These are phyloP conservation scores for Ophiostoma triangulosporum DNA, from an alignment of 2,329 filamentous ascomycete genomes.

Conservation along the genomic window DNA sequence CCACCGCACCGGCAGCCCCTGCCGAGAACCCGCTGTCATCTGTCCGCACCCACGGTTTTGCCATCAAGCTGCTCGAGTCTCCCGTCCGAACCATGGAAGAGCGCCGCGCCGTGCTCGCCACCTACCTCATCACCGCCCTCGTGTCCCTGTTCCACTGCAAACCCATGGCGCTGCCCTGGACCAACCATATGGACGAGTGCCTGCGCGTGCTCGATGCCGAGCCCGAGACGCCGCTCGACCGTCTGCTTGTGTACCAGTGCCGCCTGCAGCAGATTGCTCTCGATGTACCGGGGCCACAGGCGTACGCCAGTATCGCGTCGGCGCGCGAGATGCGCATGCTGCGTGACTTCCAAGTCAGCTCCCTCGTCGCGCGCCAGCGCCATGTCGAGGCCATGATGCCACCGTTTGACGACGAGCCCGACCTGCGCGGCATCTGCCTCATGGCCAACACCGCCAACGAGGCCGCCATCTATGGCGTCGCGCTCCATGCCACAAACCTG, in stretches of 20 bases:
- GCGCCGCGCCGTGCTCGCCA: slow-evolving; percentile 4
- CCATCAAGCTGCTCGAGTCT: slow-evolving; percentile 2
- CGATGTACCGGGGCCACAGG: neutral
- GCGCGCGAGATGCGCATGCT: neutral
- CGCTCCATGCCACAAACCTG: neutral
- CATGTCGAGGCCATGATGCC: neutral
- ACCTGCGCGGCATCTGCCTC: slow-evolving; percentile 2
- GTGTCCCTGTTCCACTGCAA: slow-evolving; percentile 16
- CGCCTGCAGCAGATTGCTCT: slow-evolving; percentile 6
- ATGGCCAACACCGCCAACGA: slow-evolving; percentile 2
- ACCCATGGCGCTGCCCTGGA: slow-evolving; percentile 41
- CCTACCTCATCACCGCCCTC: slow-evolving; percentile 3
- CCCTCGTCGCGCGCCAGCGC: neutral
- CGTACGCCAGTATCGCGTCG: neutral
- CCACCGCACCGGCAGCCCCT: neutral
- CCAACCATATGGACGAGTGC: slow-evolving; percentile 42
- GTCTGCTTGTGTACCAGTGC: slow-evolving; percentile 7
- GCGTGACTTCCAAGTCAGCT: slow-evolving; percentile 5
- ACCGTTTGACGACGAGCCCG: neutral
- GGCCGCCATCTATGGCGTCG: slow-evolving; percentile 3
- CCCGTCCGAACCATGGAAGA: slow-evolving; percentile 5
- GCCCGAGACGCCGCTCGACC: slow-evolving; percentile 6
- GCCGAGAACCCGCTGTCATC: neutral
- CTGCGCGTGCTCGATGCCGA: slow-evolving; percentile 27
- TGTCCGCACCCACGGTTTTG: slow-evolving; percentile 2